Conservation (phyloP, 2,329 filamentous ascomycete species). For the Fusarium bactridioides region DNA sequence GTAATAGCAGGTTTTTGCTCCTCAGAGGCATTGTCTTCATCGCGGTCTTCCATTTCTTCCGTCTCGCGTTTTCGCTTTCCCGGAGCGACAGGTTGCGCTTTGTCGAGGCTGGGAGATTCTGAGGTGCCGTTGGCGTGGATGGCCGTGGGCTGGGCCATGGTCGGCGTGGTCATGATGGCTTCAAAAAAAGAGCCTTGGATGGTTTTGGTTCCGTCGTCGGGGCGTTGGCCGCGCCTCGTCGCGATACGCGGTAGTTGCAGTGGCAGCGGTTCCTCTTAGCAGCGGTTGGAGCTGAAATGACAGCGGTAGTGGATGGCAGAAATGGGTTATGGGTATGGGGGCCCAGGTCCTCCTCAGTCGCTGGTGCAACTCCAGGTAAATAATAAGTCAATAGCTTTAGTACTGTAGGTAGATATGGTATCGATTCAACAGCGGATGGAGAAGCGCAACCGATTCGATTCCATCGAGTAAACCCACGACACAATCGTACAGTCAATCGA, state of each 20-base stretch:
- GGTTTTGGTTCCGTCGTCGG: conserved; percentile 33
- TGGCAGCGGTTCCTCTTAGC: conserved; percentile 41
- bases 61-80: conserved; percentile 68
- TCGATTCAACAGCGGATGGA: conserved; percentile 22
- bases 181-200: conserved; percentile 21
- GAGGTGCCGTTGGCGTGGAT: conserved; percentile 53
- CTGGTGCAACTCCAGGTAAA: conserved; percentile 50
- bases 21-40: conserved; percentile 43
- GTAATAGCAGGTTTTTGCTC: conserved; percentile 37
- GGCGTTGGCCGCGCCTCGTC: conserved; percentile 49
- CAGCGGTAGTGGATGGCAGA: conserved; percentile 46
- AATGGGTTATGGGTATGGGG: conserved; percentile 19
- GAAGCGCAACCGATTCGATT: conserved; percentile 44
- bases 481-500: conserved; percentile 46
- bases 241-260: conserved; percentile 51
- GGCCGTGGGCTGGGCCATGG: conserved; percentile 54
- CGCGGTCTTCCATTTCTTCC: conserved; percentile 47
- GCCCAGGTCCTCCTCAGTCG: conserved; percentile 39
- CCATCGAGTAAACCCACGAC: conserved; percentile 44
- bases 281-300: conserved; percentile 35
- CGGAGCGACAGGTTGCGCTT: conserved; percentile 46
- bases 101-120: conserved; percentile 46
- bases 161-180: conserved; percentile 39
- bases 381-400: conserved; percentile 43
- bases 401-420: conserved; percentile 16